Percentiles rank a stretch among this genome's conserved stretches.
These are phyloP conservation scores for Oxyria digyna DNA, from an alignment of 148 eudicot genomes.

Conservation along the genomic window DNA sequence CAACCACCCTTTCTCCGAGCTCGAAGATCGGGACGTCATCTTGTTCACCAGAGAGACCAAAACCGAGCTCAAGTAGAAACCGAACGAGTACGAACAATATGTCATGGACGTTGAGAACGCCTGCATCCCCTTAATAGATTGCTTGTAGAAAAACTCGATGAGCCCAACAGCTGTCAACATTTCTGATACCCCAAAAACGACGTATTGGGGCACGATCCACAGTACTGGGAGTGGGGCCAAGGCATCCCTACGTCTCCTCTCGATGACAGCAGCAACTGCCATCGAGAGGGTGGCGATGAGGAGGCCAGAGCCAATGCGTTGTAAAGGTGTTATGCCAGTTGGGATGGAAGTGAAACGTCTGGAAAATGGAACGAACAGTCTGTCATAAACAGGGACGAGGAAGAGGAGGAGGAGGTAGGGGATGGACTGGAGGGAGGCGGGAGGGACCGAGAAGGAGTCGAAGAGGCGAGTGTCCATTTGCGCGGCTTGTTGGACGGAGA, in stretches of 20 bases:
- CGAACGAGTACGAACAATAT: constrained; percentile 81
- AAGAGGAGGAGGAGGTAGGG: constrained; percentile 78
- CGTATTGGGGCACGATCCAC: constrained; percentile 68
- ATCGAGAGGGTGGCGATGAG: constrained; percentile 69
- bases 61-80: constrained; percentile 72
- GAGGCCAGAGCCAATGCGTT: constrained; percentile 65
- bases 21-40: constrained; percentile 14
- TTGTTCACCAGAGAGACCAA: constrained; percentile 70
- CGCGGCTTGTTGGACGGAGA: constrained; percentile 88
- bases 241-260: constrained; percentile 26
- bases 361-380: constrained; percentile 55
- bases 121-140: constrained; percentile 54
- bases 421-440: constrained; percentile 87
- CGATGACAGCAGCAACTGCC: constrained; percentile 67
- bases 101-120: constrained; percentile 67
- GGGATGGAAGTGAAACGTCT: constrained; percentile 45
- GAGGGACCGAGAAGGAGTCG: constrained; percentile 53
- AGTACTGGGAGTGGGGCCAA: constrained; percentile 32
- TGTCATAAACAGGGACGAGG: constrained; percentile 73
- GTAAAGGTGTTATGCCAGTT: constrained; percentile 67
- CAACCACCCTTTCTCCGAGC: constrained; percentile 45
- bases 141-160: constrained; percentile 87
- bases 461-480: constrained; percentile 63
- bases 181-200: constrained; percentile 77
- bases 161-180: constrained; percentile 89